A percentile compares a stretch with the other conserved stretches of the same genome.
Evolutionary conservation across 768 basidiomycete species (phyloP).

Genomic region (Gloeopeniophorella convolvens): DNA sequence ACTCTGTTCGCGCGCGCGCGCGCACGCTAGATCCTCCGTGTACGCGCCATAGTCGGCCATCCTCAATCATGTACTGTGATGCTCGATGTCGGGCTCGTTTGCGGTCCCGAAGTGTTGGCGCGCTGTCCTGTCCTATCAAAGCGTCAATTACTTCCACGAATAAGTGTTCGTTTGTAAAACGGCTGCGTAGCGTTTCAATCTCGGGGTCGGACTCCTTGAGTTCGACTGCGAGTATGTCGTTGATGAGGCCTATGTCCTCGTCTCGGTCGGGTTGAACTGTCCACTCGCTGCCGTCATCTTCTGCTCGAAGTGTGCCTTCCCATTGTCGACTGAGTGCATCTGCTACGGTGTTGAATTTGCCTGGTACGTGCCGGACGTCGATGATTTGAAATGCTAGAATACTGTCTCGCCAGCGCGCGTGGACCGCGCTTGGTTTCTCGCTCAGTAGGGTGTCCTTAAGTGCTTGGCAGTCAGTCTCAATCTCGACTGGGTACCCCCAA

Average conservation of each 20-base stretch:
- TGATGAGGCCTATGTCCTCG: slow-evolving; percentile 9
- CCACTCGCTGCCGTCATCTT: slow-evolving; percentile 21
- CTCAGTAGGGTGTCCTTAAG: slow-evolving; percentile 28
- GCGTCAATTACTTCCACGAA: slow-evolving; percentile 13
- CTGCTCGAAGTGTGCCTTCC: background rate
- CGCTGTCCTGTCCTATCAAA: background rate
- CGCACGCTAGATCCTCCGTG: slow-evolving; percentile 13
- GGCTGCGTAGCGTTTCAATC: background rate
- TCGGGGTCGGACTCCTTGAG: background rate
- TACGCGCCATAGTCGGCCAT: slow-evolving; percentile 24
- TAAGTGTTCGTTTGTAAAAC: slow-evolving; percentile 6
- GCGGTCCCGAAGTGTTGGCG: background rate
- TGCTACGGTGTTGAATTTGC: slow-evolving; percentile 23
- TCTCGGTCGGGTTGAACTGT: slow-evolving; percentile 28
- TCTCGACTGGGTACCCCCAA: slow-evolving; percentile 26
- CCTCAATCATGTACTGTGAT: slow-evolving; percentile 12
- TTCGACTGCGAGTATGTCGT: slow-evolving; percentile 19
- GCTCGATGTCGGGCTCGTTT: background rate
- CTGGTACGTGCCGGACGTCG: slow-evolving; percentile 22
- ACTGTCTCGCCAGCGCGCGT: slow-evolving; percentile 32
- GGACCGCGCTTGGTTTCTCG: slow-evolving; percentile 26
- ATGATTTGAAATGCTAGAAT: slow-evolving; percentile 26
- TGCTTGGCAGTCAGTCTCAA: slow-evolving; percentile 35
- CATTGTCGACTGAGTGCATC: slow-evolving; percentile 25
- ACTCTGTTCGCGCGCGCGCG: background rate